These are phyloP conservation scores for Syncephalis fuscata DNA, from an alignment of 371 early-diverging fungal genomes.

Conservation along the genomic window DNA sequence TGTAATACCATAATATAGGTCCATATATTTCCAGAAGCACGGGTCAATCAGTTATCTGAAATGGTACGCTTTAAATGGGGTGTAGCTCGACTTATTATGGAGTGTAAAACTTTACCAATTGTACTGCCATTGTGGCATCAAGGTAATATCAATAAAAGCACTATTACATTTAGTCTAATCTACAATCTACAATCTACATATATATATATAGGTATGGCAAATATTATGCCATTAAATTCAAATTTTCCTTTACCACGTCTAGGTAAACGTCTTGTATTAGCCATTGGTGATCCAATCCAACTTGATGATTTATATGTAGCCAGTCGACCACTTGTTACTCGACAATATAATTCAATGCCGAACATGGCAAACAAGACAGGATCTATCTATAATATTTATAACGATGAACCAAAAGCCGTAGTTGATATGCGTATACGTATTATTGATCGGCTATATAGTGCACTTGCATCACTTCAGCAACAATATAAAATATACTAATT, in stretches of 20 bases:
- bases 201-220: constrained; percentile 18
- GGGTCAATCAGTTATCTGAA: constrained; percentile 40
- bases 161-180: background rate
- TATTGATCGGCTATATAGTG: too few species aligned
- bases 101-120: constrained; percentile 32
- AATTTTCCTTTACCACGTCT: constrained; percentile 8
- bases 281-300: constrained; percentile 14
- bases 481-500: too few species aligned
- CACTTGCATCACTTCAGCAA: too few species aligned
- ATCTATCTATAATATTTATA: too few species aligned
- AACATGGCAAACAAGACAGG: too few species aligned
- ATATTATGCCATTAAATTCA: constrained; percentile 24
- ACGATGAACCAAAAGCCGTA: too few species aligned
- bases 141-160: constrained; percentile 20
- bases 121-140: constrained; percentile 58
- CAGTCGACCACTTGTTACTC: too few species aligned
- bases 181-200: background rate
- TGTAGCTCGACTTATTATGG: constrained; percentile 67
- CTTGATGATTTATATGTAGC: too few species aligned
- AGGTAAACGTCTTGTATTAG: constrained; percentile 8
- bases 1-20: constrained; percentile 23
- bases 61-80: constrained; percentile 80
- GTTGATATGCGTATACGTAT: too few species aligned
- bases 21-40: constrained; percentile 74
- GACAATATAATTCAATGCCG: too few species aligned